These are phyloP conservation scores for Talaromyces sp. DNA, from an alignment of 2,329 filamentous ascomycete genomes.

Conservation along the genomic window DNA sequence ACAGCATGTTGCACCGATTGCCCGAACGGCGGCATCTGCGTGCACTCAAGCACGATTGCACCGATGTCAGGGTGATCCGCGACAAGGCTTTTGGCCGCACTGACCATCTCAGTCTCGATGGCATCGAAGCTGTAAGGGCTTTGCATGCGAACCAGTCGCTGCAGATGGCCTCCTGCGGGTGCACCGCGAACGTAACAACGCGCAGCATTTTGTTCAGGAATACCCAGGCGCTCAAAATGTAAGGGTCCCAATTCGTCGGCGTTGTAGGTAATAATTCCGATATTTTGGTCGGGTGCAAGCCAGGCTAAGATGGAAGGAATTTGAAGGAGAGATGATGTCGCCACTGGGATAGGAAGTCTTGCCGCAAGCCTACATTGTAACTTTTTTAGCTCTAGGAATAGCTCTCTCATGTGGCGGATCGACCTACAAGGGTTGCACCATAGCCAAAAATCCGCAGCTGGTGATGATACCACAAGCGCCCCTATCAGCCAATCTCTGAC, in stretches of 20 bases:
- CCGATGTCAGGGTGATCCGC: conserved; percentile 21
- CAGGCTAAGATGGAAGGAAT: conserved; percentile 31
- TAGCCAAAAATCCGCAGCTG: conserved; percentile 41
- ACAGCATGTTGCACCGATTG: conserved; percentile 31
- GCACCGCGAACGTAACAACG: conserved; percentile 25
- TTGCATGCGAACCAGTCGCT: conserved; percentile 5
- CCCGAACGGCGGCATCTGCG: conserved; percentile 37
- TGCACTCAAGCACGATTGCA: conserved; percentile 36
- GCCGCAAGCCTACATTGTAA: conserved; percentile 26
- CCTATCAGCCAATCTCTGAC: conserved; percentile 30
- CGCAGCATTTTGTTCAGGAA: conserved; percentile 18
- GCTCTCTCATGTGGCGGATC: too few species aligned
- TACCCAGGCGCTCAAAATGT: conserved; percentile 20
- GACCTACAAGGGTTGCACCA: conserved; percentile 33
- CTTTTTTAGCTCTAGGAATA: too few species aligned
- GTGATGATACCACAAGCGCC: conserved; percentile 39
- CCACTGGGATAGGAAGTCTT: conserved; percentile 35
- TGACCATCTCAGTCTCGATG: conserved; percentile 9
- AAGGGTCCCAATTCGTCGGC: conserved; percentile 22
- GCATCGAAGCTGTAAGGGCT: conserved; percentile 4
- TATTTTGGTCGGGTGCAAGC: conserved; percentile 22
- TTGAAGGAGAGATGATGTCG: conserved; percentile 37
- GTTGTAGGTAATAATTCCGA: conserved; percentile 36
- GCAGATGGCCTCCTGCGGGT: conserved; percentile 10
- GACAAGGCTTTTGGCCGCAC: conserved; percentile 7